Evolutionary conservation across 2,329 filamentous ascomycete genomes (phyloP).

Genomic region (Ceratocystis colombiana): DNA sequence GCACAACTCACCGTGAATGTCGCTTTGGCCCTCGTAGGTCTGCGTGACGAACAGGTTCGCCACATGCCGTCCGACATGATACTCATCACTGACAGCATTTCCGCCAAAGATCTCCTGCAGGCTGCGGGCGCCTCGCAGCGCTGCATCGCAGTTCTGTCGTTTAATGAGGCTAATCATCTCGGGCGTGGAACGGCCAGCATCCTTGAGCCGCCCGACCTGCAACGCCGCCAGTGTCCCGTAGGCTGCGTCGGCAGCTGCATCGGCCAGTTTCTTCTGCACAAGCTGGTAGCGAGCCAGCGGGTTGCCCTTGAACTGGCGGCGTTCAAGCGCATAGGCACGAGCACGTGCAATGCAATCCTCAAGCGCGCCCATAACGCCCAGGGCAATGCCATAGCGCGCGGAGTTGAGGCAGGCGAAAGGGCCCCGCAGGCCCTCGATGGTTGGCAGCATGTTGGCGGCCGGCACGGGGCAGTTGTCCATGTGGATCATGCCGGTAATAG

Average conservation of each 20-base stretch:
- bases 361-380: constrained; percentile 85
- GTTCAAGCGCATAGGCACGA: constrained; percentile 77
- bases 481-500: constrained; percentile 96
- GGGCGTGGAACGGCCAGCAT: constrained; percentile 73
- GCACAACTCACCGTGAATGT: constrained; percentile 73
- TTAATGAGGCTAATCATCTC: constrained; percentile 99
- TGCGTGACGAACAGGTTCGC: constrained; percentile 95
- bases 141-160: constrained; percentile 91
- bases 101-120: constrained; percentile 95
- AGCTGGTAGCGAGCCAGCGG: constrained; percentile 93
- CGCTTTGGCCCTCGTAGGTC: constrained; percentile 96
- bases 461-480: constrained; percentile 84
- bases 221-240: constrained; percentile 83
- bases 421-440: constrained; percentile 73
- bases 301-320: constrained; percentile 93
- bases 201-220: constrained; percentile 88
- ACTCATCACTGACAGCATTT: constrained; percentile 97
- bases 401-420: constrained; percentile 93
- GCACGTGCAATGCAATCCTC: constrained; percentile 82
- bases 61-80: constrained; percentile 87
- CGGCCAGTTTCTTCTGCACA: constrained; percentile 93
- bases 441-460: constrained; percentile 85
- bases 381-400: constrained; percentile 84
- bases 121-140: constrained; percentile 64
- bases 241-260: constrained; percentile 81